Base-by-base conservation (phyloP, 768 basidiomycete species). In the Austroboletus eburneus region DNA sequence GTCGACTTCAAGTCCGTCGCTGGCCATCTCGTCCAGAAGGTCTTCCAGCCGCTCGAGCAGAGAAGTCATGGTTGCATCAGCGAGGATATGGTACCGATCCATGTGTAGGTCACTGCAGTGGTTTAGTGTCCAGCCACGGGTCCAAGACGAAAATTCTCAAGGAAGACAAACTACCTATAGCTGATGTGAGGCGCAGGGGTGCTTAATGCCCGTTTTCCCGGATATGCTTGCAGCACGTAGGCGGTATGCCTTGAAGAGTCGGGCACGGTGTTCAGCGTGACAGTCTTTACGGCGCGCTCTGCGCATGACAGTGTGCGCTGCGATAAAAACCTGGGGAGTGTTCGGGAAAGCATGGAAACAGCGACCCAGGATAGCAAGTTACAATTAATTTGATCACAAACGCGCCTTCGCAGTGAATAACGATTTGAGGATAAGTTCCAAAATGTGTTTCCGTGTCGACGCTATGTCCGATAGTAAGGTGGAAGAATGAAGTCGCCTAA, bases 1-100 rank as follows among this genome's bases (percentile, higher is more conserved):
- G 64, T 95, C 93, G 17, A 96, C 87, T 64, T 96, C 92, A 53
- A 80, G 83, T 2, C 69, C 68, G 1, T 78, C 64, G 44, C 80
- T 72, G 12, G 69, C 78, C 7, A 75, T 48, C 23, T 66, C 71
- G 45, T 91, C 86, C n/a, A 94, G 61, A 22, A 91, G 55, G 10
- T 71, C 69, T 59, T 96, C 93, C 23, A 95, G 68, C 3, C 74
- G 76, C 45, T 89, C 88, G 16, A 92, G 76, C 17, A 95, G 62
- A 9, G 62, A 64, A 42, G 85, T 80, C 91, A 96, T 92, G 4
- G 87, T 80, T 30, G 69, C 63, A 49, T 95, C 90, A 2, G 93
- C 77, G 22, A 87, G 66, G 24, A 63, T 61, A 57, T 93, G 82
- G 59, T 95, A 96, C 43, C 72, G 65, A 24, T 81, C 78, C 54